These are phyloP conservation scores for Phialocephala subalpina DNA, from an alignment of 2,329 filamentous ascomycete species.

Conservation along the genomic window DNA sequence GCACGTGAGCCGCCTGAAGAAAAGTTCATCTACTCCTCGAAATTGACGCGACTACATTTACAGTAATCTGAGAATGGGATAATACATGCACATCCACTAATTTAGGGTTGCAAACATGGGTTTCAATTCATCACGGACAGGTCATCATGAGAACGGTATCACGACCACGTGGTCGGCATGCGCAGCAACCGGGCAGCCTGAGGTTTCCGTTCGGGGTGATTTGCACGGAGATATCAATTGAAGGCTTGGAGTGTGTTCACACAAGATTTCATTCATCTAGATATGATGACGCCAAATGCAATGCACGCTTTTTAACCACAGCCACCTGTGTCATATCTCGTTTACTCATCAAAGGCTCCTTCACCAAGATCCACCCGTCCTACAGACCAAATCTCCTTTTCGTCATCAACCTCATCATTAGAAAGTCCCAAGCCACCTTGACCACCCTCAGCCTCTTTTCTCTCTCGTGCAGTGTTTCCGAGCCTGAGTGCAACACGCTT, in stretches of 20 bases:
- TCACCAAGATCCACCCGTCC: constrained; percentile 87
- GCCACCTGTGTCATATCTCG: constrained; percentile 17
- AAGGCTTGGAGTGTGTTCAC: background rate
- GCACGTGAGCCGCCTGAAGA: too few relatives aligned
- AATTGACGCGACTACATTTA: too few relatives aligned
- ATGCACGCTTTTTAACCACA: constrained; percentile 5
- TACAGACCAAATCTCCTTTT: constrained; percentile 94
- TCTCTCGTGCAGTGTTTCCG: constrained; percentile 86
- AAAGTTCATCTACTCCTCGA: too few relatives aligned
- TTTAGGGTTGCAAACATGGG: too few relatives aligned
- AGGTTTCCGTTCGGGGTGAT: too few relatives aligned
- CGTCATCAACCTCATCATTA: constrained; percentile 92
- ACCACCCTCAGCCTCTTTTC: constrained; percentile 90
- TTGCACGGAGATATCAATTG: background rate
- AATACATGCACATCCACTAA: too few relatives aligned
- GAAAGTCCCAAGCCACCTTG: constrained; percentile 84
- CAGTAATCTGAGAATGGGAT: too few relatives aligned
- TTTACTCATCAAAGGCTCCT: constrained; percentile 43
- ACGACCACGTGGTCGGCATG: too few relatives aligned
- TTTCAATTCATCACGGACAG: too few relatives aligned
- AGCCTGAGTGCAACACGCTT: constrained; percentile 88
- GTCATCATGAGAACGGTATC: too few relatives aligned
- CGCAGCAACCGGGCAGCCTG: too few relatives aligned
- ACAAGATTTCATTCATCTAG: constrained; percentile 11
- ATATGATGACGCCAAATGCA: constrained; percentile 9